Evolutionary conservation across 331 rosid species (phyloP), one percentile per base, ranked within the genome.

Genomic region (Malus hybrid): DNA sequence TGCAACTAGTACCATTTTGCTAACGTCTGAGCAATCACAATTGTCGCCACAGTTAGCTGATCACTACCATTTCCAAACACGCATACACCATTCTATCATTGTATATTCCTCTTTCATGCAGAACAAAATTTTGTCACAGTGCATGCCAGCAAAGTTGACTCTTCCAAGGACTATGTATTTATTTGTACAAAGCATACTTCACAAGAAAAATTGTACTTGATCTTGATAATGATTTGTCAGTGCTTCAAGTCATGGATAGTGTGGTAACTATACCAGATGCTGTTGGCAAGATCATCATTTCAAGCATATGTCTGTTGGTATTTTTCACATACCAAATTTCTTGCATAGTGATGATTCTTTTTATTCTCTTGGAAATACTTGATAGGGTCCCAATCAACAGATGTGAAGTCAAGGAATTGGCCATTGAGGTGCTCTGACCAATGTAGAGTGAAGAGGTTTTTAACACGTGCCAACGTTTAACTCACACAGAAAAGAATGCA

Each of bases 371-470:
- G 18, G 5, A 24, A n/a, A 39, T 7, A 28, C n/a, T 39, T 66
- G 20, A 10, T 74, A 83, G 96, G 80, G 18, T 69, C 84, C 74
- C 73, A 66, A 32, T 79, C 74, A 62, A 72, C 53, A 22, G 56
- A 77, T 55, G 4, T 14, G 77, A 73, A 79, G 34, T 28, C 29
- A 28, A 28, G 29, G 29, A 28, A 28, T 28, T 28, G 29, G 29
- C 29, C 29, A 28, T 28, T 28, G 29, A 28, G 29, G 29, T 28
- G 29, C 19, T 14, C 7, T 48, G 55, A 48, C 19, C 19, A 48
- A 48, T 48, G 53, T 48, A 48, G 55, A 48, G 19, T 48, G 55
- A 14, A 19, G 7, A 48, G 19, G 55, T 2, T 48, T 48, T 48
- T 48, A 1, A 48, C 55, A 14, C 19, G 0, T 48, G 55, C 19